Base-by-base conservation (phyloP, 2,329 filamentous ascomycete genomes). In the Botryotinia narcissicola region DNA sequence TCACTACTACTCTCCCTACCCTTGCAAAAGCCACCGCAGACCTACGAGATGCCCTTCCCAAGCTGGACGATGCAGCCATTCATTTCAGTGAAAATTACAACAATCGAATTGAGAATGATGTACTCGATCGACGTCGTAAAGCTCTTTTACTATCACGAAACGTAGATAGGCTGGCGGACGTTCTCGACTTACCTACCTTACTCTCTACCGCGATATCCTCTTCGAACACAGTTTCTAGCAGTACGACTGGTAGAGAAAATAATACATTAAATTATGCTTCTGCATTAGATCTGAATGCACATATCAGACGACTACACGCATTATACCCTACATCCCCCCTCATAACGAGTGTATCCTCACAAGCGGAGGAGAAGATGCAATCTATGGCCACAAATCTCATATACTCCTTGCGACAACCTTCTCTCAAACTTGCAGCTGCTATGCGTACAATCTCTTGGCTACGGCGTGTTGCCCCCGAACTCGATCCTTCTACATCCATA, bases 371-470 rank as follows among this genome's bases (percentile, higher is more conserved):
- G 71, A 93, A 94, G 54, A 97, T 98, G 87, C 92, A 93, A 78
- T 90, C 92, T 73, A 94, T 98, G 89, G 93, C 94, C 0, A 90
- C 91, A 14, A 94, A 96, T 78, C 88, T 99, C 7, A 91, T 99
- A 73, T 85, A 87, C 16, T 91, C 91, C 16, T 87, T 99, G 40
- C 92, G 94, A 76, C 87, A 89, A 0, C 93, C 93, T 3, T 89
- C 89, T 32, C 87, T 99, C 69, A 97, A 98, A 82, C 87, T 99
- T 6, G 95, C 96, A 37, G 92, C 92, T 20, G 95, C 94, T 0
- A 92, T 99, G 84, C 90, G 97, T 70, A 97, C 94, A 1, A 91
- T 98, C 67, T 93, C 94, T 74, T 98, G 94, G 93, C 86, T 99
- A 62, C 91, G 95, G 61, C 89, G 96, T 46, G 91, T 98, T 7